Percentiles rank a stretch among this genome's conserved stretches.
phyloP scores from a whole-genome alignment of 805 yeast genomes.

The Ogataea chonburiensis region DNA sequence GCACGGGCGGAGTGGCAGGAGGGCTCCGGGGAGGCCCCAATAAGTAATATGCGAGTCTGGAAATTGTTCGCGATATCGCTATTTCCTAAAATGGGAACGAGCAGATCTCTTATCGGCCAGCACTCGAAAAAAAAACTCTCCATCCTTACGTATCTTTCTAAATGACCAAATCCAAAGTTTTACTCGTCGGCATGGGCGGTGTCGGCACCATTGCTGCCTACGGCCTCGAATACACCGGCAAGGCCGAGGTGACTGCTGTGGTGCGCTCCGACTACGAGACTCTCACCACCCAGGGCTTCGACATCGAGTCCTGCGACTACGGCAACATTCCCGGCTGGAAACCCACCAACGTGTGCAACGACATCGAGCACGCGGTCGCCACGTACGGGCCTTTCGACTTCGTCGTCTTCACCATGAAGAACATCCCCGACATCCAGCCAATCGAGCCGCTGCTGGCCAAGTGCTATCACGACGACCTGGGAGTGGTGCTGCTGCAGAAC shows the following conservation, averaged over 20 bases:
- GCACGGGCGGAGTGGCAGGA: slow-evolving; percentile 30
- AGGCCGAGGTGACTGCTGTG: slow-evolving; percentile 56
- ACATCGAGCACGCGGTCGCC: slow-evolving; percentile 46
- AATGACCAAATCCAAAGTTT: slow-evolving; percentile 37
- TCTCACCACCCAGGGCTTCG: slow-evolving; percentile 53
- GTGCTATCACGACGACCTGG: slow-evolving; percentile 31
- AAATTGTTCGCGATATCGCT: slow-evolving; percentile 15
- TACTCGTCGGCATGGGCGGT: slow-evolving; percentile 81
- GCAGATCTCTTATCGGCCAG: not conserved
- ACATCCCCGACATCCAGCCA: slow-evolving; percentile 59
- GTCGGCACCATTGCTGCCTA: slow-evolving; percentile 79
- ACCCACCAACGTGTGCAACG: slow-evolving; percentile 45
- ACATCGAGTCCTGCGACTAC: slow-evolving; percentile 60
- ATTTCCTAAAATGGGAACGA: slow-evolving; percentile 5
- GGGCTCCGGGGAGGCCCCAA: slow-evolving; percentile 10
- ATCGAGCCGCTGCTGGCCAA: slow-evolving; percentile 38
- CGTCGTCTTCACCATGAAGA: slow-evolving; percentile 60
- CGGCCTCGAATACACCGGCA: slow-evolving; percentile 49
- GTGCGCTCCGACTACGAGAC: slow-evolving; percentile 63
- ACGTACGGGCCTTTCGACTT: slow-evolving; percentile 47
- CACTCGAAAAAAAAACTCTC: no score
- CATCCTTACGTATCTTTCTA: not conserved
- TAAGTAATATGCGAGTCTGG: no score
- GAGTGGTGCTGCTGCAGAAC: slow-evolving; percentile 40
- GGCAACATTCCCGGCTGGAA: slow-evolving; percentile 54